These are phyloP conservation scores for Rhodosporidiobolus sp. DNA, from an alignment of 768 basidiomycete genomes.

Conservation along the genomic window DNA sequence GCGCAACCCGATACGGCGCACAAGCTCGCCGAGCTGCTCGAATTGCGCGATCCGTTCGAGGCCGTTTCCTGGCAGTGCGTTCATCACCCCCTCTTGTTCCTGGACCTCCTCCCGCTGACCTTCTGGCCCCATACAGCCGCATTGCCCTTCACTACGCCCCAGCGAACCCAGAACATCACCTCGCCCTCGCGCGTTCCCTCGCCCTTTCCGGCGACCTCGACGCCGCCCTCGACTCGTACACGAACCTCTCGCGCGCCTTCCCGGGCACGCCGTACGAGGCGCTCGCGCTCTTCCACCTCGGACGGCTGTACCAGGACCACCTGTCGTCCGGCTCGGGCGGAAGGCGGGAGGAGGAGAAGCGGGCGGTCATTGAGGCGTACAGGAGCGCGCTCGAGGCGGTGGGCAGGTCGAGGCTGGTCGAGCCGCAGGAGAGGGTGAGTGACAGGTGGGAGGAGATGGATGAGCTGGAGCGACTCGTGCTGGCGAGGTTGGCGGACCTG, in stretches of 20 bases:
- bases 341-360: not conserved
- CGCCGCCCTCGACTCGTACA: not conserved
- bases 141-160: not conserved
- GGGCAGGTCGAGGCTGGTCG: not conserved
- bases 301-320: not conserved
- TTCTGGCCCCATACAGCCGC: not conserved
- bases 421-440: not conserved
- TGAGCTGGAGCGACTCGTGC: not conserved
- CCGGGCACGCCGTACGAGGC: conserved; percentile 3
- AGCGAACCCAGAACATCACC: not conserved
- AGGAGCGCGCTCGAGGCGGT: not conserved
- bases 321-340: too few relatives aligned
- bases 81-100: not conserved
- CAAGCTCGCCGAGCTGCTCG: not conserved
- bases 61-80: conserved; percentile 7
- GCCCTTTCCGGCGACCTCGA: too few relatives aligned
- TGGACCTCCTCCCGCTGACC: not conserved
- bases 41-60: not conserved
- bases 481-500: not conserved
- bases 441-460: conserved; percentile 4
- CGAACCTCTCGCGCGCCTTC: not conserved
- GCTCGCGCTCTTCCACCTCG: conserved; percentile 3
- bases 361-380: not conserved
- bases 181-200: not conserved
- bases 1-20: not conserved